A percentile compares a stretch with the other conserved stretches of the same genome.
Evolutionary conservation across 2,329 filamentous ascomycete genomes (phyloP).

Genomic region (Fusarium pseudocircinatum): DNA sequence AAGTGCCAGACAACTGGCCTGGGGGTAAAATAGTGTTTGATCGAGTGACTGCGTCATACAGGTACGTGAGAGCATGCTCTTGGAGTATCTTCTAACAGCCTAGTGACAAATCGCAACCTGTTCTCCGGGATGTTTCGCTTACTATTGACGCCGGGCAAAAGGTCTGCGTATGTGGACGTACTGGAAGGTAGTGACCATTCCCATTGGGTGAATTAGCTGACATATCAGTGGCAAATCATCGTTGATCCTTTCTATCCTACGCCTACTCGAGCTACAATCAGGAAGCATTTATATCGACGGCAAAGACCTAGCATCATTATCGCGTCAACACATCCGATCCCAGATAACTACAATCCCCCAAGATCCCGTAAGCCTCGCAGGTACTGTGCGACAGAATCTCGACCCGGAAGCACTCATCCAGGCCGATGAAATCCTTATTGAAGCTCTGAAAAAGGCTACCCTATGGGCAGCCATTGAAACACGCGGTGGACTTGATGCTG

Average conservation of each 20-base stretch:
- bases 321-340: constrained; percentile 54
- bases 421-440: constrained; percentile 51
- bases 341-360: constrained; percentile 59
- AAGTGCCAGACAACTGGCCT: constrained; percentile 42
- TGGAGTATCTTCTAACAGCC: background rate
- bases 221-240: constrained; percentile 59
- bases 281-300: constrained; percentile 55
- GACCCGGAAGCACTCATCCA: constrained; percentile 50
- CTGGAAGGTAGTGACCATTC: constrained; percentile 44
- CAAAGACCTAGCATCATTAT: constrained; percentile 52
- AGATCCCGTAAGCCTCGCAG: constrained; percentile 57
- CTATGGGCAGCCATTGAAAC: constrained; percentile 53
- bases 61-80: background rate
- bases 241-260: constrained; percentile 57
- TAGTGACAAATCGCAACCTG: constrained; percentile 25
- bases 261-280: constrained; percentile 55
- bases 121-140: constrained; percentile 32
- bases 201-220: background rate
- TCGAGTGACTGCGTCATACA: constrained; percentile 43
- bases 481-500: constrained; percentile 50
- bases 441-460: constrained; percentile 55
- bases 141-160: constrained; percentile 52
- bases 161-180: constrained; percentile 61
- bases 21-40: constrained; percentile 42
- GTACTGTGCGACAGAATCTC: constrained; percentile 58